Evolutionary conservation across 2,329 filamentous ascomycete species (phyloP).

Genomic region (Aspergillus puulaauensis): DNA sequence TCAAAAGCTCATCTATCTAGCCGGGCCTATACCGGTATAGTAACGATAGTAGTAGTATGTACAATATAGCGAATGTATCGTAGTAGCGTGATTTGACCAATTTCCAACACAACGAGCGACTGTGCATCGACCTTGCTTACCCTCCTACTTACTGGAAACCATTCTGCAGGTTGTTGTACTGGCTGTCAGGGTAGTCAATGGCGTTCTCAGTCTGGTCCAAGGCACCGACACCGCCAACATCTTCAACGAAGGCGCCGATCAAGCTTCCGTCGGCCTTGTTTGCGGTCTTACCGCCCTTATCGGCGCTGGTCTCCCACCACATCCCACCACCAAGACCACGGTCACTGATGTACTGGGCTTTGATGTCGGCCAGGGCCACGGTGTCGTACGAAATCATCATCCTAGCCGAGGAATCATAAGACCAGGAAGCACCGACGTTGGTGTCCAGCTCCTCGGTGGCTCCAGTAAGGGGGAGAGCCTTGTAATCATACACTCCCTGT

Average conservation of each 20-base stretch:
- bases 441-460: slow-evolving; percentile 64
- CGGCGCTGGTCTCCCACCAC: slow-evolving; percentile 92
- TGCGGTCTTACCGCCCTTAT: slow-evolving; percentile 57
- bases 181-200: slow-evolving; percentile 40
- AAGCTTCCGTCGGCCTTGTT: slow-evolving; percentile 56
- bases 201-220: slow-evolving; percentile 39
- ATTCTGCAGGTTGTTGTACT: slow-evolving; percentile 39
- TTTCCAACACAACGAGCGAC: not conserved
- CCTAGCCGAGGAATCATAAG: slow-evolving; percentile 63
- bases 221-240: slow-evolving; percentile 30
- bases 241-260: slow-evolving; percentile 56
- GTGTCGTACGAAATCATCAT: slow-evolving; percentile 74
- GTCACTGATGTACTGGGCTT: slow-evolving; percentile 69
- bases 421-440: slow-evolving; percentile 70
- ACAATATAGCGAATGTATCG: slow-evolving; percentile 1
- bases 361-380: slow-evolving; percentile 61
- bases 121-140: not conserved
- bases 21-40: slow-evolving; percentile 1
- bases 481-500: slow-evolving; percentile 82
- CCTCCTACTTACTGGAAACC: slow-evolving; percentile 24
- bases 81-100: not conserved
- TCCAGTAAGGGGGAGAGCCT: slow-evolving; percentile 71
- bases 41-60: slow-evolving; percentile 11
- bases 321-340: slow-evolving; percentile 78
- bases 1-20: slow-evolving; percentile 12